Evolutionary conservation across 75 land plant genomes (phyloP).

Genomic region (Pinus albicaulis): DNA sequence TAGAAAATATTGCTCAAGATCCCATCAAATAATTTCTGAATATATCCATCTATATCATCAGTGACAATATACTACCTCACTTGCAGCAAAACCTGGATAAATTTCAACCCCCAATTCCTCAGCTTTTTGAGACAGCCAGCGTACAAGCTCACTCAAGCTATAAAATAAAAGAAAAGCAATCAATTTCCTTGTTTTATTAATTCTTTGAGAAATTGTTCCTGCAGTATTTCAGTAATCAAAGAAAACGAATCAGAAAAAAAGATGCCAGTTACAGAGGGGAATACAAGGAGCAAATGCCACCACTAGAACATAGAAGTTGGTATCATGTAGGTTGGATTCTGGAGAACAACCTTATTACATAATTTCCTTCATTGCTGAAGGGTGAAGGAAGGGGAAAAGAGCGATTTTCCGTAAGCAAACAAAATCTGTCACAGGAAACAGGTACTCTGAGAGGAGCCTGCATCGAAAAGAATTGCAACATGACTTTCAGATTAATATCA

Average conservation of each 20-base stretch:
- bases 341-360: conserved; percentile 77
- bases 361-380: conserved; percentile 83
- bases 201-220: background rate
- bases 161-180: conserved; percentile 12
- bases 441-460: conserved; percentile 90
- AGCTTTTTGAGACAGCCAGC: conserved; percentile 90
- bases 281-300: background rate
- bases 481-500: background rate
- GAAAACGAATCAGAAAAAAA: background rate
- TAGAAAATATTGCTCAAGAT: background rate
- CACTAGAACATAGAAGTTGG: background rate
- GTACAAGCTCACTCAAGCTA: conserved; percentile 94
- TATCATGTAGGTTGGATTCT: background rate
- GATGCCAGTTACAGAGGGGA: background rate
- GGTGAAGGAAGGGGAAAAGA: conserved; percentile 80
- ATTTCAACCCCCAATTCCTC: conserved; percentile 97
- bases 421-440: conserved; percentile 86
- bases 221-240: background rate
- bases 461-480: conserved; percentile 5
- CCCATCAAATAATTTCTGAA: background rate
- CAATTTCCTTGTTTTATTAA: background rate
- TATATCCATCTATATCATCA: background rate
- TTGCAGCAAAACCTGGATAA: conserved; percentile 99
- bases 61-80: conserved; percentile 60
- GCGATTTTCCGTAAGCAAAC: conserved; percentile 67